phyloP scores from a whole-genome alignment of 2,329 filamentous ascomycete genomes.

The Aspergillus glaucus region DNA sequence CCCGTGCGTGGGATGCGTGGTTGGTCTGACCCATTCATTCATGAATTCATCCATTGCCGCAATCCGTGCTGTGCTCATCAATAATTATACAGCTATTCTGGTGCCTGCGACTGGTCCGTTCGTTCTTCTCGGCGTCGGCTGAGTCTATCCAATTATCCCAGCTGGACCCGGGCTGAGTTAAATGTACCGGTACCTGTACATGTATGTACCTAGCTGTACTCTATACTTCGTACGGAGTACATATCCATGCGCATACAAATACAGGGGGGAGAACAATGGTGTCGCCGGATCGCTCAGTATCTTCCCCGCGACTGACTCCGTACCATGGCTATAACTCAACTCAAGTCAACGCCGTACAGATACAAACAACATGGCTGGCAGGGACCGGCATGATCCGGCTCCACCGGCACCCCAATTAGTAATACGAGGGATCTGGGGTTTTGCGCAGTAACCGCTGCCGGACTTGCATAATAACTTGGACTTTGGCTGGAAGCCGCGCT shows the following conservation, averaged over 20 bases:
- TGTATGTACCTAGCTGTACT: too few species aligned
- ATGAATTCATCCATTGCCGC: too few species aligned
- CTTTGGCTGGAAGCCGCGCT: slow-evolving; percentile 33
- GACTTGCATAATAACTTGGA: background rate
- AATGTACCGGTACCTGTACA: too few species aligned
- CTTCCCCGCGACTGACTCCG: too few species aligned
- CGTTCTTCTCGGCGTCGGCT: slow-evolving; percentile 5
- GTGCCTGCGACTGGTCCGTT: slow-evolving; percentile 12
- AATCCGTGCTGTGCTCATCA: too few species aligned
- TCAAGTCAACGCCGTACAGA: too few species aligned
- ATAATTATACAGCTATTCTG: slow-evolving; percentile 2
- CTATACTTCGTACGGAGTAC: background rate
- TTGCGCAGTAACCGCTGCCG: slow-evolving; percentile 28
- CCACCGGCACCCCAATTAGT: background rate
- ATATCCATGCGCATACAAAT: background rate
- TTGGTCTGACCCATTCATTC: too few species aligned
- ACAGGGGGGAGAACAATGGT: too few species aligned
- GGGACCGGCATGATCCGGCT: background rate
- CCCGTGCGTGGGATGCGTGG: too few species aligned
- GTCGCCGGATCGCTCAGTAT: too few species aligned
- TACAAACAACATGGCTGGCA: background rate
- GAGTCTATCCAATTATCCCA: slow-evolving; percentile 4
- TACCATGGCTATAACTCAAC: too few species aligned
- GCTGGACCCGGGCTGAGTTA: too few species aligned
- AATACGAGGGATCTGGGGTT: slow-evolving; percentile 19